These are phyloP conservation scores for Elsinoe necatrix DNA, from an alignment of 2,329 filamentous ascomycete species.

Conservation along the genomic window DNA sequence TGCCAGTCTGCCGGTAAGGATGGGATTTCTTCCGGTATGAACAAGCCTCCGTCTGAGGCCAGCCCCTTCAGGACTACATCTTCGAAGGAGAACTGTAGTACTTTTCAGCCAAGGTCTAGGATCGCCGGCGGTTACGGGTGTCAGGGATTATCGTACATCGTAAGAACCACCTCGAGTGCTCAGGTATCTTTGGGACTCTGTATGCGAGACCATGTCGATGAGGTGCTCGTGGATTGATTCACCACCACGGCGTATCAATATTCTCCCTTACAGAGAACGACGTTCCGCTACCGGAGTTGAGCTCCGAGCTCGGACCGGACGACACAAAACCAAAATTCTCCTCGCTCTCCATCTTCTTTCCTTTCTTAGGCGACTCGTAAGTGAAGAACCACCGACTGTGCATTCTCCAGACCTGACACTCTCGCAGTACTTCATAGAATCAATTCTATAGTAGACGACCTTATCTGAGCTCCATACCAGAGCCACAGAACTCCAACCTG, in stretches of 20 bases:
- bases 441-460: conserved; percentile 97
- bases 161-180: conserved; percentile 56
- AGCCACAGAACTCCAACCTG: conserved; percentile 92
- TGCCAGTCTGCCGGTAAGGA: conserved; percentile 54
- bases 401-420: background rate
- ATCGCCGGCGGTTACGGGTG: conserved; percentile 13
- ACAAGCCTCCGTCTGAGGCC: conserved; percentile 77
- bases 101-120: conserved; percentile 27
- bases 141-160: conserved; percentile 40
- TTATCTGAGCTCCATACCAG: conserved; percentile 82
- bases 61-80: conserved; percentile 84
- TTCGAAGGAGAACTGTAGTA: conserved; percentile 70
- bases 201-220: conserved; percentile 33
- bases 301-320: background rate
- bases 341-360: conserved; percentile 17
- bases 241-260: background rate
- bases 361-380: conserved; percentile 19
- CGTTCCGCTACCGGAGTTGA: background rate
- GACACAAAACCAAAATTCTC: conserved; percentile 13
- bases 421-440: conserved; percentile 53
- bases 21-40: conserved; percentile 78
- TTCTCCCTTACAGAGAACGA: background rate
- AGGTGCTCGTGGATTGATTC: background rate
- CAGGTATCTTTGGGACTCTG: conserved; percentile 52
- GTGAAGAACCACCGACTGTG: background rate